These are phyloP conservation scores for Lepidium aucheri DNA, from an alignment of 345 rosid species.

Conservation along the genomic window DNA sequence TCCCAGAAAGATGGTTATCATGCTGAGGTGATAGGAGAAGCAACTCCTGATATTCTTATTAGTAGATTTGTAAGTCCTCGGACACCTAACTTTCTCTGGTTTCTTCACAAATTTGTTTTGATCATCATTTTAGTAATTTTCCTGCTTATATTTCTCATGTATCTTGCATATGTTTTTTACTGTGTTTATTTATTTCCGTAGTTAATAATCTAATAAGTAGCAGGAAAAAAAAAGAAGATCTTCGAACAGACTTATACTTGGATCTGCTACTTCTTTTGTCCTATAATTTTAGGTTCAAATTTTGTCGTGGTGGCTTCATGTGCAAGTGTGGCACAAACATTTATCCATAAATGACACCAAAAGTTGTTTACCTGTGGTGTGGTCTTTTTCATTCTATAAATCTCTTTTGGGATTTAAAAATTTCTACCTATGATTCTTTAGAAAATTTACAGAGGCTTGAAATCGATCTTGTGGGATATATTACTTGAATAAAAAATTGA, in stretches of 20 bases:
- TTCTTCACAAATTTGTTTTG: neutral
- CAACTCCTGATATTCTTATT: constrained; percentile 83
- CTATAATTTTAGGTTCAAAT: neutral
- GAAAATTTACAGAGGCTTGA: neutral
- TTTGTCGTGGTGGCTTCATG: neutral
- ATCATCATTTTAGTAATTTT: neutral
- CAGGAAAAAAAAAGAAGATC: neutral
- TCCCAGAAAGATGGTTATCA: constrained; percentile 67
- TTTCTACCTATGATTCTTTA: neutral
- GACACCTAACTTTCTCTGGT: neutral
- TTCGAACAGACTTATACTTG: neutral
- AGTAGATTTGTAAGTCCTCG: constrained; percentile 70
- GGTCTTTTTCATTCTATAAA: neutral
- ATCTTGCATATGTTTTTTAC: neutral
- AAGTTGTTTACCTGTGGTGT: neutral
- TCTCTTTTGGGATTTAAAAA: neutral
- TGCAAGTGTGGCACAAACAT: neutral
- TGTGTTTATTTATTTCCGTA: neutral
- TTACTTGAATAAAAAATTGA: neutral
- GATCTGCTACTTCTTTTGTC: neutral
- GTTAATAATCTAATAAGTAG: neutral
- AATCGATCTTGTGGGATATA: neutral
- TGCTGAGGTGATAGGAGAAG: constrained; percentile 80
- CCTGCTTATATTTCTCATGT: neutral
- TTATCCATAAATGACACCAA: neutral